Percentiles rank a stretch among this genome's conserved stretches.
These are phyloP conservation scores for Daldinia sp. DNA, from an alignment of 2,329 filamentous ascomycete species.

Conservation along the genomic window DNA sequence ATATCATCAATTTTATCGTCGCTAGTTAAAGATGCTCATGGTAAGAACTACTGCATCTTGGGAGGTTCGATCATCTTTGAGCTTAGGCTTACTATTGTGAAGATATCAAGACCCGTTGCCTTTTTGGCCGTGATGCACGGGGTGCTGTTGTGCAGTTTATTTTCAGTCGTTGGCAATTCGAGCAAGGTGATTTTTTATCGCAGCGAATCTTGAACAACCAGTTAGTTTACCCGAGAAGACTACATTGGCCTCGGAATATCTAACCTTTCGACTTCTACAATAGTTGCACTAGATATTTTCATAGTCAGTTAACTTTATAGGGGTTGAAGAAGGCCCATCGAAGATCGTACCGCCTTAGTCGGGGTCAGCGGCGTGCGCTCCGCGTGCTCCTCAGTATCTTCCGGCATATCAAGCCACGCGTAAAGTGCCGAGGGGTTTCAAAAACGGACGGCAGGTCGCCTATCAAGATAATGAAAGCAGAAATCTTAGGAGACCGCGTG, in stretches of 20 bases:
- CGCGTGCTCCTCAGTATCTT: neutral
- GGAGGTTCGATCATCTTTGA: neutral
- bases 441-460: neutral
- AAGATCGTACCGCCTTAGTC: neutral
- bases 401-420: neutral
- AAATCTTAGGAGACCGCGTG: neutral
- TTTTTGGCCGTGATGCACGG: neutral
- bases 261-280: neutral
- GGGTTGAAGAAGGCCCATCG: neutral
- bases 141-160: neutral
- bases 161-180: neutral
- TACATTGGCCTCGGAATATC: neutral
- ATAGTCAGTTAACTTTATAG: neutral
- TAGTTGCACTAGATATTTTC: neutral
- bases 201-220: neutral
- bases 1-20: constrained; percentile 2
- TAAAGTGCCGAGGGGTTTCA: neutral
- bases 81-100: neutral
- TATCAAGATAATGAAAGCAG: neutral
- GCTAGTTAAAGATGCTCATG: neutral
- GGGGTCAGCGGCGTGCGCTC: neutral
- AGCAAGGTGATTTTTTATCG: neutral
- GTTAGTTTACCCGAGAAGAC: neutral
- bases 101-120: neutral
- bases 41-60: neutral